These are phyloP conservation scores for Saccharomycopsis microspora DNA, from an alignment of 805 yeast genomes.

Conservation along the genomic window DNA sequence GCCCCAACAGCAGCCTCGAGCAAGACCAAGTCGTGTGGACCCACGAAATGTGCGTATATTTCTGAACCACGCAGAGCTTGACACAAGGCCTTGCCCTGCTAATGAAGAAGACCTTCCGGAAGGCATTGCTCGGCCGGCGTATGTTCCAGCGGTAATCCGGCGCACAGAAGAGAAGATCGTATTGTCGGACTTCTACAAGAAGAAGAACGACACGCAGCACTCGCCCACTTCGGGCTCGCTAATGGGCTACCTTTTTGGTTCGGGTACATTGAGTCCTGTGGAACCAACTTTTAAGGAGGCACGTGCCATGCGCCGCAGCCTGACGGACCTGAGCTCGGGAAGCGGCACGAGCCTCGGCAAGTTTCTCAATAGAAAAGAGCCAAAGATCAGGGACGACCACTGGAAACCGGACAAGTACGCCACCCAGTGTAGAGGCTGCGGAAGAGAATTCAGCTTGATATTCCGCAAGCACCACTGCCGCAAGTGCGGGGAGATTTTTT, in stretches of 20 bases:
- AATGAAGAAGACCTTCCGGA: conserved; percentile 13
- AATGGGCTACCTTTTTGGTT: background rate
- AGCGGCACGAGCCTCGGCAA: background rate
- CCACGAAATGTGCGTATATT: too few relatives aligned
- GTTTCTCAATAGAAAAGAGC: background rate
- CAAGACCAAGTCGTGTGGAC: too few relatives aligned
- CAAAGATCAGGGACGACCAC: conserved; percentile 3
- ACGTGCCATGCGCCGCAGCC: background rate
- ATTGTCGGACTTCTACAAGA: conserved; percentile 10
- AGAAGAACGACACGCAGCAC: conserved; percentile 9
- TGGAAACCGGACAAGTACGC: conserved; percentile 13
- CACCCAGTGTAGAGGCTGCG: conserved; percentile 5
- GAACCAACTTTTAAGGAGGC: background rate
- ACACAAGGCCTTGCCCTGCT: too few relatives aligned
- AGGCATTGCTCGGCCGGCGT: conserved; percentile 37
- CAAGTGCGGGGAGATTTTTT: conserved; percentile 30
- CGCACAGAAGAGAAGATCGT: conserved; percentile 14
- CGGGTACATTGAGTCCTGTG: background rate
- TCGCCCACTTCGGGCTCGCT: background rate
- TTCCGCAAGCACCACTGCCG: conserved; percentile 30
- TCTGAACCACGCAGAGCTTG: too few relatives aligned
- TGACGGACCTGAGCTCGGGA: background rate
- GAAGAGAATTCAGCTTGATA: conserved; percentile 10
- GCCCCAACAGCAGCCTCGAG: too few relatives aligned
- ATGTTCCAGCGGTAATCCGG: conserved; percentile 47